Evolutionary conservation across 2,329 filamentous ascomycete species (phyloP).

Genomic region (Penicillium sp.): DNA sequence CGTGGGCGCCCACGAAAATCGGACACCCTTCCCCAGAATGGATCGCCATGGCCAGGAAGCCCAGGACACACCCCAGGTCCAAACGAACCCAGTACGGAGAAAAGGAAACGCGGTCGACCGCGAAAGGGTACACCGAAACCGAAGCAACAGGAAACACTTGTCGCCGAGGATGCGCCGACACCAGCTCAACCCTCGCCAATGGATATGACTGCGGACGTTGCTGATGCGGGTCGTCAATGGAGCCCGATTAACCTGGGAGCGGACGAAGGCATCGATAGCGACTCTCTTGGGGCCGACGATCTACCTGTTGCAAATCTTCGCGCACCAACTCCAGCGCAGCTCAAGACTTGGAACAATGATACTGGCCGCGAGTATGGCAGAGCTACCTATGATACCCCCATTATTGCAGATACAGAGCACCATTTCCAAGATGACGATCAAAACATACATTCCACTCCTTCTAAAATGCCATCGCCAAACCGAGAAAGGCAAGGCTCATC

Average conservation of each 20-base stretch:
- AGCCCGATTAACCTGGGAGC: slow-evolving; percentile 19
- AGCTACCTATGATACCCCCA: slow-evolving; percentile 31
- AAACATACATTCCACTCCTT: slow-evolving; percentile 35
- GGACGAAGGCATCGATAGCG: slow-evolving; percentile 18
- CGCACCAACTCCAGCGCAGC: slow-evolving; percentile 14
- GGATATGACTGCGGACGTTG: slow-evolving; percentile 30
- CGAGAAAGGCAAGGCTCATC: slow-evolving; percentile 29
- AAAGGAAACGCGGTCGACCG: slow-evolving; percentile 39
- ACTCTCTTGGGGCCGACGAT: slow-evolving; percentile 25
- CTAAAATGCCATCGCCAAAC: slow-evolving; percentile 35
- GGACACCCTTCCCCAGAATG: slow-evolving; percentile 30
- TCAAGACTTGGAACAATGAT: slow-evolving; percentile 11
- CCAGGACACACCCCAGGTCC: slow-evolving; percentile 30
- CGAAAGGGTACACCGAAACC: slow-evolving; percentile 34
- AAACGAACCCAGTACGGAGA: slow-evolving; percentile 28
- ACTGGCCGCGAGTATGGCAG: slow-evolving; percentile 22
- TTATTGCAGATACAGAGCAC: slow-evolving; percentile 30
- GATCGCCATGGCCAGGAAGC: slow-evolving; percentile 35
- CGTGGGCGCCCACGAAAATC: slow-evolving; percentile 48
- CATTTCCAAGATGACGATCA: slow-evolving; percentile 27
- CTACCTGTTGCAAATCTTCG: slow-evolving; percentile 24
- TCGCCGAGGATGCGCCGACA: slow-evolving; percentile 19
- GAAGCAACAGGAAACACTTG: slow-evolving; percentile 11
- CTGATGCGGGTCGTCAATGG: slow-evolving; percentile 14
- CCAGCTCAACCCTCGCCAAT: slow-evolving; percentile 16